Evolutionary conservation across 768 basidiomycete species (phyloP), one percentile per base, ranked within the genome.

Genomic region (Pleurotus djamor): DNA sequence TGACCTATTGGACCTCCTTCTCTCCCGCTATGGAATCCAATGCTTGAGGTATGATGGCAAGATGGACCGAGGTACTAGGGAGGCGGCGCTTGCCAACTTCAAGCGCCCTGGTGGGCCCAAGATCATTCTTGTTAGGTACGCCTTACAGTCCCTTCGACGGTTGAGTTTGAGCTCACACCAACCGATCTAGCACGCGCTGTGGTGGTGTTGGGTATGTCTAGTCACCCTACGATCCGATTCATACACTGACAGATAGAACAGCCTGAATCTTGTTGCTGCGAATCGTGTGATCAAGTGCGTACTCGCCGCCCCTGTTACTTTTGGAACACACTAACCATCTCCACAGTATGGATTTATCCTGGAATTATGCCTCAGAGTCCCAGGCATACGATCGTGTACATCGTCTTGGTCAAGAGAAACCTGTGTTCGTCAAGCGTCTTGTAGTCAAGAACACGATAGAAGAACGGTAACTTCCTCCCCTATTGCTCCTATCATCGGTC

Each of bases 301-400:
- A 35, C 45, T 52, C 9, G 34, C 48, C 16, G 6, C 5, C 34
- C 10, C 36, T 13, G 17, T 52, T 44, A 16, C 32, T 17, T 17
- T 49, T 28, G 14, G 9, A 41, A 41, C 32, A 43, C 48, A 6
- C 35, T 57, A n/a, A 52, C 13, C 34, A 34, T 14, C 21, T 44
- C 1, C 52, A 14, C 45, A 88, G 86, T 68, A 79, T 91, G 78
- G 89, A 89, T 67, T 73, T 89, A 14, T 85, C 85, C 32, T 90
- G 88, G 88, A 89, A 88, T 65, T 87, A 82, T 63, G 88, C 88
- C 0, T 74, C 85, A 0, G 88, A 90, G 65, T 83, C 84, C 0
- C 89, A 91, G 63, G 88, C 88, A 4, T 81, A 80, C 55, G 80
- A 81, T 66, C 64, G 76, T 70, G 72, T 50, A 10, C 86, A 89